Evolutionary conservation across 345 rosid genomes (phyloP).

Genomic region (Hibiscus mutabilis): DNA sequence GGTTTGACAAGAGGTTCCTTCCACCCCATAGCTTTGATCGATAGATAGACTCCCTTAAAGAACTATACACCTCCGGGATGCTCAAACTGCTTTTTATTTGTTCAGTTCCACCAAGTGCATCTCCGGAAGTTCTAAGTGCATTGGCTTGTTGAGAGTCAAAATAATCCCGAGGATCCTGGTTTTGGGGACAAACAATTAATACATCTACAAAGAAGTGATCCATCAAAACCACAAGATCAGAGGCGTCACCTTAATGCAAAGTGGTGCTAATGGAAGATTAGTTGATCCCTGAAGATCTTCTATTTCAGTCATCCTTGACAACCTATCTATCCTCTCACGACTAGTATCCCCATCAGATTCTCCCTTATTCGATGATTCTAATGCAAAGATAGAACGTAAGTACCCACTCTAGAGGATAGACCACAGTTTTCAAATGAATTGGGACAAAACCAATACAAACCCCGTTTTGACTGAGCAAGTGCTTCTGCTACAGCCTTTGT

Average conservation of each 20-base stretch:
- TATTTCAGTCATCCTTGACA: conserved; percentile 55
- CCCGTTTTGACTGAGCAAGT: conserved; percentile 61
- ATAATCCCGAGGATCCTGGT: conserved; percentile 92
- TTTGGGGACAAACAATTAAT: conserved; percentile 15
- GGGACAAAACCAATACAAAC: conserved; percentile 30
- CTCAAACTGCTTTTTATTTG: conserved; percentile 33
- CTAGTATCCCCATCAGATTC: conserved; percentile 38
- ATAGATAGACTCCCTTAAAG: conserved; percentile 54
- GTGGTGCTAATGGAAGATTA: conserved; percentile 56
- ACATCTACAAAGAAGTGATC: conserved; percentile 2
- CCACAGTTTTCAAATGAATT: not conserved
- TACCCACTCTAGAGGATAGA: not conserved
- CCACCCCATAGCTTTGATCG: conserved; percentile 46
- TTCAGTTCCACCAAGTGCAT: conserved; percentile 30
- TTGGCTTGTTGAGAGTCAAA: conserved; percentile 92
- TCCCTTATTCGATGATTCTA: conserved; percentile 27
- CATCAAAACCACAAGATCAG: conserved; percentile 5
- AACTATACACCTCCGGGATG: conserved; percentile 53
- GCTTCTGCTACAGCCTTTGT: conserved; percentile 84
- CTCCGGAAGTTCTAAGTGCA: conserved; percentile 46
- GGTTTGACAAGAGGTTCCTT: conserved; percentile 56
- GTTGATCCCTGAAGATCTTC: conserved; percentile 77
- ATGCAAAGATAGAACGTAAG: not conserved
- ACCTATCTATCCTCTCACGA: conserved; percentile 42
- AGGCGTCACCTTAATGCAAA: conserved; percentile 62